Percentiles rank a stretch among this genome's conserved stretches.
Conservation (phyloP, 805 yeast genomes). For the Zygosaccharomyces bisporus region DNA sequence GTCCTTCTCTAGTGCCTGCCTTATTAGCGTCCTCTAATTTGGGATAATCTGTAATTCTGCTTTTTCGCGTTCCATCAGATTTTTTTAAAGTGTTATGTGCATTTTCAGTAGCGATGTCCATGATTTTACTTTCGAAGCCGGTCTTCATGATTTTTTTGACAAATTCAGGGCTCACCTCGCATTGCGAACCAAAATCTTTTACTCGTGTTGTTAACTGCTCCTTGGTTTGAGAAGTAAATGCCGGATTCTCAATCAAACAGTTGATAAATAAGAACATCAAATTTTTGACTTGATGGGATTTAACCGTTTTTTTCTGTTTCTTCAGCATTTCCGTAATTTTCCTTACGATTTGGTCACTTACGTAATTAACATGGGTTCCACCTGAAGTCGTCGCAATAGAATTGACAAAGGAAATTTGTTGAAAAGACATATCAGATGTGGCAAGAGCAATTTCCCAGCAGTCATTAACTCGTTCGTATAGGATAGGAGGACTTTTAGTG, state of each 20-base stretch:
- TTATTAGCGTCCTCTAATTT: constrained; percentile 93
- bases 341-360: constrained; percentile 77
- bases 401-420: constrained; percentile 94
- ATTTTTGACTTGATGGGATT: constrained; percentile 83
- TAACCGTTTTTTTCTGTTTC: constrained; percentile 71
- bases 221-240: constrained; percentile 95
- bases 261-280: constrained; percentile 88
- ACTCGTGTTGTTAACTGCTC: constrained; percentile 90
- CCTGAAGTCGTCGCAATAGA: constrained; percentile 97
- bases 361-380: constrained; percentile 88
- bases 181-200: constrained; percentile 84
- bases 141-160: constrained; percentile 70
- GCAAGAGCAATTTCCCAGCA: constrained; percentile 98
- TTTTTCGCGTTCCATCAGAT: constrained; percentile 81
- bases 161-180: constrained; percentile 72
- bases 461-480: constrained; percentile 75
- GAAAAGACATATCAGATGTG: constrained; percentile 82
- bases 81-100: constrained; percentile 84
- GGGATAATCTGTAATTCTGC: constrained; percentile 81
- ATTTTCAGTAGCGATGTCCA: constrained; percentile 80
- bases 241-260: constrained; percentile 92
- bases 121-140: constrained; percentile 62
- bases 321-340: constrained; percentile 71
- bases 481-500: constrained; percentile 51
- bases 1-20: constrained; percentile 92